Conservation (phyloP, 169 alveolate species). For the Babesia caballi region DNA sequence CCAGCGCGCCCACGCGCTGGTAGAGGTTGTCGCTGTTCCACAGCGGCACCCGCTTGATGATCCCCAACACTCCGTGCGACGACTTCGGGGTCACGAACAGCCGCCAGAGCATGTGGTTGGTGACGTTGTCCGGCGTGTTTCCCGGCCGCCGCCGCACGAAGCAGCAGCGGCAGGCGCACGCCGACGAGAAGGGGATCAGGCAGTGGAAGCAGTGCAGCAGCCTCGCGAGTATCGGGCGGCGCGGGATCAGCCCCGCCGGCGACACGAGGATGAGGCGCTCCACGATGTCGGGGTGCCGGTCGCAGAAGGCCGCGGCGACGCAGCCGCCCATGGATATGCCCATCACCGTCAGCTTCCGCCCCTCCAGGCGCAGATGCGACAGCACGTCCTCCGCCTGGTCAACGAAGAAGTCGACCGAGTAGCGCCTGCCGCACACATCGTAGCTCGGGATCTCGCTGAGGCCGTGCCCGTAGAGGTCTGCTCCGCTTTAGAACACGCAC, state of each 20-base stretch:
- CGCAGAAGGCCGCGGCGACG: constrained; percentile 73
- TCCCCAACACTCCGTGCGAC: constrained; percentile 66
- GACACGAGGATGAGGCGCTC: constrained; percentile 71
- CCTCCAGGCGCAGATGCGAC: constrained; percentile 50
- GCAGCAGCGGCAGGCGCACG: constrained; percentile 44
- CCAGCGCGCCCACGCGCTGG: constrained; percentile 63
- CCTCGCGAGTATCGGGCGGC: constrained; percentile 55
- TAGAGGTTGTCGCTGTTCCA: constrained; percentile 71
- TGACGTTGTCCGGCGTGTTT: neutral
- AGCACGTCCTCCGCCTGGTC: constrained; percentile 76
- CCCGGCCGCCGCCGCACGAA: neutral
- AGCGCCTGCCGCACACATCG: constrained; percentile 66
- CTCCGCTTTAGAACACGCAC: neutral
- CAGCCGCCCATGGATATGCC: constrained; percentile 80
- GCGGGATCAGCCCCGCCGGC: constrained; percentile 76
- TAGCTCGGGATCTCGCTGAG: constrained; percentile 74
- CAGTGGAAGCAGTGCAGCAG: constrained; percentile 66
- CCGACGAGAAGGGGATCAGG: constrained; percentile 52
- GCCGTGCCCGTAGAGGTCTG: constrained; percentile 79
- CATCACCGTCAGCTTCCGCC: constrained; percentile 62
- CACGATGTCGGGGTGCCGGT: constrained; percentile 70
- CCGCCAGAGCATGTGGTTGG: constrained; percentile 73
- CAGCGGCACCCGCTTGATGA: constrained; percentile 71
- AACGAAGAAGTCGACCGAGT: constrained; percentile 69
- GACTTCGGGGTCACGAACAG: constrained; percentile 69